Evolutionary conservation across 1,284 basidiomycete genomes (phyloP).

Genomic region (Heterobasidion occidentale): DNA sequence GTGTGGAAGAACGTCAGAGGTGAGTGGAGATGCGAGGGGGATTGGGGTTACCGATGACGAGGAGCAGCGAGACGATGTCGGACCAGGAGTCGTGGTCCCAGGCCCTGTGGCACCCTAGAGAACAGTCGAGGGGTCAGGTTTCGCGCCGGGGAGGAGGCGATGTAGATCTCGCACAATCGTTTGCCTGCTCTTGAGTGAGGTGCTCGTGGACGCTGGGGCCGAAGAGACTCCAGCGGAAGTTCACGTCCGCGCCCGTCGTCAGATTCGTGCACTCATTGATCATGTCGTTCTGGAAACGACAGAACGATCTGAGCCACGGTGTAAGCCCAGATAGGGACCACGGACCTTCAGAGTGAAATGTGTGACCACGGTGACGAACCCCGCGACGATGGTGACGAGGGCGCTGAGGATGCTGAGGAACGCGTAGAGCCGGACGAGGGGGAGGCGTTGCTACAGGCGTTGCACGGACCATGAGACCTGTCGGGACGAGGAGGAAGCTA

Average conservation of each 20-base stretch:
- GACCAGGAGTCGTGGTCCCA: conserved; percentile 56
- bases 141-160: background rate
- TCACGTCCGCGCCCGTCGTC: conserved; percentile 11
- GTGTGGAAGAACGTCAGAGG: conserved; percentile 5
- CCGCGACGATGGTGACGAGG: conserved; percentile 43
- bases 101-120: conserved; percentile 42
- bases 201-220: conserved; percentile 17
- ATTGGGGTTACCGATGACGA: conserved; percentile 35
- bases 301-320: background rate
- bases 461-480: background rate
- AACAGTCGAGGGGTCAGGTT: background rate
- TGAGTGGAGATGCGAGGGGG: background rate
- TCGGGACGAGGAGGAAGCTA: background rate
- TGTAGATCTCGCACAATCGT: conserved; percentile 31
- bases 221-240: conserved; percentile 18
- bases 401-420: conserved; percentile 43
- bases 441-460: conserved; percentile 45
- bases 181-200: conserved; percentile 30
- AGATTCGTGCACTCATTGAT: conserved; percentile 25
- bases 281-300: conserved; percentile 34
- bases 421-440: conserved; percentile 48
- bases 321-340: conserved; percentile 2
- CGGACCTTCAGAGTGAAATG: conserved; percentile 65
- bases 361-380: conserved; percentile 47
- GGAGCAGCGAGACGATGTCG: conserved; percentile 51